phyloP scores from a whole-genome alignment of 106 monocot genomes.

The Narthecium ossifragum region DNA sequence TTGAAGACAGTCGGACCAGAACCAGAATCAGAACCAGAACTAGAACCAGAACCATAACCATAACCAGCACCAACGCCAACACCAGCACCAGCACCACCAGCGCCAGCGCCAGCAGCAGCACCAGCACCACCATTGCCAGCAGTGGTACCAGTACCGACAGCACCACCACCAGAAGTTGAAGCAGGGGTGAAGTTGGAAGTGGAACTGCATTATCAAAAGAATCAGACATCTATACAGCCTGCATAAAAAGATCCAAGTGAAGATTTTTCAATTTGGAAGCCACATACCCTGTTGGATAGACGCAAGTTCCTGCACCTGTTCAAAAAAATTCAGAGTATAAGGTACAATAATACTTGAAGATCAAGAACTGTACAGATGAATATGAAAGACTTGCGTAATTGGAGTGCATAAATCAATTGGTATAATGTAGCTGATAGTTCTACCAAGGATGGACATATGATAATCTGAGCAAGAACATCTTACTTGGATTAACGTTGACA shows the following conservation, averaged over 20 bases:
- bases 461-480: no score
- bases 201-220: constrained; percentile 29
- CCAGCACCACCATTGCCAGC: not conserved
- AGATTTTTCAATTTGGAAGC: not conserved
- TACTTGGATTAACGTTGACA: constrained; percentile 74
- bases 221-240: not conserved
- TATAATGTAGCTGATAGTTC: no score
- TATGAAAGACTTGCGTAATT: not conserved
- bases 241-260: not conserved
- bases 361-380: not conserved
- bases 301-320: constrained; percentile 68
- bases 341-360: not conserved
- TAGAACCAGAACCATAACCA: not conserved
- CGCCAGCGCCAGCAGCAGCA: not conserved
- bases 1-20: constrained; percentile 35
- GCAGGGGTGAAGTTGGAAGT: constrained; percentile 18
- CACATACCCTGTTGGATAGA: constrained; percentile 60
- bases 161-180: not conserved
- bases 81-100: constrained; percentile 1
- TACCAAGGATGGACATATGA: no score
- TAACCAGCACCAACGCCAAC: not conserved
- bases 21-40: constrained; percentile 5
- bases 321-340: constrained; percentile 4
- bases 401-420: not conserved
- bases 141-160: not conserved